phyloP scores from a whole-genome alignment of 2,329 filamentous ascomycete genomes.

The Dryadomyces sulphureus region DNA sequence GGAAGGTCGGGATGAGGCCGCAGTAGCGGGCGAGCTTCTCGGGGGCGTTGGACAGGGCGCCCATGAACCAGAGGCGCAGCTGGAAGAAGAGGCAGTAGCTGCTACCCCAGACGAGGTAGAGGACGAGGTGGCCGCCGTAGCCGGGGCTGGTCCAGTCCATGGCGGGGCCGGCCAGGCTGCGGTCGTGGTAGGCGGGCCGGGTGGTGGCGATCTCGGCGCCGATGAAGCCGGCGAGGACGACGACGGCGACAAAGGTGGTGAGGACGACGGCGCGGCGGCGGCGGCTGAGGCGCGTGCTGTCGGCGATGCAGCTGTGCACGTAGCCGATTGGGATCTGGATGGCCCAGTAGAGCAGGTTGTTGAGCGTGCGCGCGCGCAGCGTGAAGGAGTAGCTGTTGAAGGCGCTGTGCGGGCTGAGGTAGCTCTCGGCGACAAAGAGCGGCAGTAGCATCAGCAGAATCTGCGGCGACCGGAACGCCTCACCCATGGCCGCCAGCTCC shows the following conservation, averaged over 20 bases:
- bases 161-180: slow-evolving; percentile 13
- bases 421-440: slow-evolving; percentile 1
- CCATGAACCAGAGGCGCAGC: slow-evolving; percentile 2
- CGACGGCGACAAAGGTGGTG: neutral
- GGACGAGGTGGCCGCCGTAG: neutral
- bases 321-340: too few relatives aligned
- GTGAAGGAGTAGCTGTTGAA: slow-evolving; percentile 2
- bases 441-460: neutral
- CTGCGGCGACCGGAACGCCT: neutral
- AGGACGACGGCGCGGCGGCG: neutral
- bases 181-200: neutral
- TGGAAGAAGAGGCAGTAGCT: slow-evolving; percentile 3
- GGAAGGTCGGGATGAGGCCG: neutral
- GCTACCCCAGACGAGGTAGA: slow-evolving; percentile 1
- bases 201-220: neutral
- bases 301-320: too few relatives aligned
- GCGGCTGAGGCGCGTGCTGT: neutral
- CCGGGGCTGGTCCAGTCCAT: slow-evolving; percentile 20
- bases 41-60: slow-evolving; percentile 1
- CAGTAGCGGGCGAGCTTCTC: neutral
- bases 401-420: neutral
- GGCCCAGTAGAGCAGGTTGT: neutral
- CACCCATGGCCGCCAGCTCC: neutral
- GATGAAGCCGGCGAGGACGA: slow-evolving; percentile 1
- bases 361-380: slow-evolving; percentile 2